phyloP scores from a whole-genome alignment of 192 early-diverging fungal genomes.

The Gonapodya sp. region DNA sequence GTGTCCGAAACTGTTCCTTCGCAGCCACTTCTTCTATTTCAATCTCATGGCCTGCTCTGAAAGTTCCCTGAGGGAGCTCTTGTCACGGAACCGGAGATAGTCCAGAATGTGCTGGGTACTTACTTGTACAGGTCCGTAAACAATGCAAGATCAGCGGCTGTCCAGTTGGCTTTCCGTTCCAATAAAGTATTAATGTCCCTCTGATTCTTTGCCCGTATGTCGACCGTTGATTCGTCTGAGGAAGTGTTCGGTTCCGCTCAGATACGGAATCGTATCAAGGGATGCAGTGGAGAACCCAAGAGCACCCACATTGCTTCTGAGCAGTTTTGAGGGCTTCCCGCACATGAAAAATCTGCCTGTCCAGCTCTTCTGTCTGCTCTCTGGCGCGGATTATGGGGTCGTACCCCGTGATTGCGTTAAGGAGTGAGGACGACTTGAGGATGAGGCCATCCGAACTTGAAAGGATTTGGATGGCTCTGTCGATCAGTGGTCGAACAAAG shows the following conservation, averaged over 20 bases:
- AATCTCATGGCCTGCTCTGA: neutral
- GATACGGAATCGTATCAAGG: too few relatives aligned
- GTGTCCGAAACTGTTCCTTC: neutral
- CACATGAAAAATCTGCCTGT: neutral
- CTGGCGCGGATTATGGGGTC: neutral
- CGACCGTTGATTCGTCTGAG: neutral
- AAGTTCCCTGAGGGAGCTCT: neutral
- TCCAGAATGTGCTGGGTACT: neutral
- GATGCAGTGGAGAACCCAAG: too few relatives aligned
- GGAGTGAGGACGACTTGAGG: neutral
- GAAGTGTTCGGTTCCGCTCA: neutral
- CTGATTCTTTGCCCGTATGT: neutral
- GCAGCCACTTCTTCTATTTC: neutral
- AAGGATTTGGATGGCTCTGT: neutral
- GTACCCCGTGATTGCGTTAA: neutral
- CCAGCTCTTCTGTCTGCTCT: neutral
- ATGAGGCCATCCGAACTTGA: neutral
- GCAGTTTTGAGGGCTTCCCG: neutral
- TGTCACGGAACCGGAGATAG: too few relatives aligned
- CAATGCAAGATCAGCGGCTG: neutral
- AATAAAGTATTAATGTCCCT: conserved; percentile 3
- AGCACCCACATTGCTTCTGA: neutral
- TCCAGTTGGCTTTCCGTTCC: neutral
- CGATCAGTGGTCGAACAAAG: neutral
- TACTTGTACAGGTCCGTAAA: conserved; percentile 8